These are phyloP conservation scores for Coemansia sp. DNA, from an alignment of 192 early-diverging fungal species.

Conservation along the genomic window DNA sequence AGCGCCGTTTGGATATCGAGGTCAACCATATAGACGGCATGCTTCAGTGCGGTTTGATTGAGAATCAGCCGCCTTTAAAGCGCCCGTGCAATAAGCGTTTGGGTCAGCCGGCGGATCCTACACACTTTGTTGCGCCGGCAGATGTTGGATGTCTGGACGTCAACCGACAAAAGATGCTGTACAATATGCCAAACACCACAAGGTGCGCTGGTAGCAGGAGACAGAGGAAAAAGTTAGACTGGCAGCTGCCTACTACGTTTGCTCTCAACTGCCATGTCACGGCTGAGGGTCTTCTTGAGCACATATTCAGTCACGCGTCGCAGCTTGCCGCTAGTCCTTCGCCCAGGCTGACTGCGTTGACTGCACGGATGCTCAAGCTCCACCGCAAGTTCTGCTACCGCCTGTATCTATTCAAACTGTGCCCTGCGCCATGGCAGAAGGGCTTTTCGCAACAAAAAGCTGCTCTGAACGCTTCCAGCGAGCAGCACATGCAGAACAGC, in stretches of 20 bases:
- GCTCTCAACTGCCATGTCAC: slow-evolving; percentile 16
- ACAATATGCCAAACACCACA: neutral
- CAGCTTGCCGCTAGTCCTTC: slow-evolving; percentile 10
- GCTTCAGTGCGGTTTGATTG: neutral
- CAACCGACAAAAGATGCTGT: slow-evolving; percentile 4
- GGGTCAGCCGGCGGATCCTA: neutral
- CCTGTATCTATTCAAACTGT: slow-evolving; percentile 44
- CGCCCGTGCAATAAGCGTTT: neutral
- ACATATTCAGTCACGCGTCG: slow-evolving; percentile 17
- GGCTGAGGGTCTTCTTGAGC: slow-evolving; percentile 7
- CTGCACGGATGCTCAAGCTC: slow-evolving; percentile 43
- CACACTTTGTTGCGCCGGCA: neutral
- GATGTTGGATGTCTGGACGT: neutral
- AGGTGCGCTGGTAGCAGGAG: neutral
- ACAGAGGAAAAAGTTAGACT: no score
- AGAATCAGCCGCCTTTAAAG: neutral
- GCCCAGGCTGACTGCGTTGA: slow-evolving; percentile 21
- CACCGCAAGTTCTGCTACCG: slow-evolving; percentile 46
- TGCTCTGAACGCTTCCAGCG: neutral
- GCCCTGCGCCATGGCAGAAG: slow-evolving; percentile 51
- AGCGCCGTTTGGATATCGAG: neutral
- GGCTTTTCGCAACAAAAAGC: neutral
- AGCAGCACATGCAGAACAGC: neutral
- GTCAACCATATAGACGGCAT: neutral
- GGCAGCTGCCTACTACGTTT: slow-evolving; percentile 1